These are phyloP conservation scores for Pyrenophora graminea DNA, from an alignment of 2,329 filamentous ascomycete species.

Conservation along the genomic window DNA sequence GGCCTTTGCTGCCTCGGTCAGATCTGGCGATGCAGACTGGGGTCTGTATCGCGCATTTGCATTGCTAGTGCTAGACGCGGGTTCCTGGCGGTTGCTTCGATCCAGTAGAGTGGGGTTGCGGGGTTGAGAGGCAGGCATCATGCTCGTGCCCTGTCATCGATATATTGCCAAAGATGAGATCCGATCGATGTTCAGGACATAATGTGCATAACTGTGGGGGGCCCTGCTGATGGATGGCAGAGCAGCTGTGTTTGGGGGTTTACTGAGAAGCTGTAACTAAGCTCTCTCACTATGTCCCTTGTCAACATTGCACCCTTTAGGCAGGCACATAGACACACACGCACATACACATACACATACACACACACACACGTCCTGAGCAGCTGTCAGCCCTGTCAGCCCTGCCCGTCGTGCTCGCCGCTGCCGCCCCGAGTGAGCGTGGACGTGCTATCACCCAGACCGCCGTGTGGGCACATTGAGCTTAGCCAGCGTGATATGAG, in stretches of 20 bases:
- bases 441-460: background rate
- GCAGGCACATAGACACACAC: background rate
- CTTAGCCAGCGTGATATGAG: background rate
- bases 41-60: conserved; percentile 12
- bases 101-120: conserved; percentile 13
- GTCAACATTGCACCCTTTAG: background rate
- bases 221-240: background rate
- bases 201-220: conserved; percentile 1
- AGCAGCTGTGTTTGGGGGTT: background rate
- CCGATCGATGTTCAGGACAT: conserved; percentile 20
- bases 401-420: background rate
- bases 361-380: no score
- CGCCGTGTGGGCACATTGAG: background rate
- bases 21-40: conserved; percentile 15
- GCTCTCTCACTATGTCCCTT: background rate
- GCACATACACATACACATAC: no score
- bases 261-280: conserved; percentile 2
- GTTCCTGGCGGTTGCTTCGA: conserved; percentile 15
- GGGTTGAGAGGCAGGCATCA: conserved; percentile 3
- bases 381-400: no score
- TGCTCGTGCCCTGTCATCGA: conserved; percentile 12
- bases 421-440: background rate
- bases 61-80: conserved; percentile 7
- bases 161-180: conserved; percentile 16
- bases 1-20: conserved; percentile 7